Percentiles rank a stretch among this genome's conserved stretches.
phyloP scores from a whole-genome alignment of 2,329 filamentous ascomycete species.

The Macroventuria anomochaeta region DNA sequence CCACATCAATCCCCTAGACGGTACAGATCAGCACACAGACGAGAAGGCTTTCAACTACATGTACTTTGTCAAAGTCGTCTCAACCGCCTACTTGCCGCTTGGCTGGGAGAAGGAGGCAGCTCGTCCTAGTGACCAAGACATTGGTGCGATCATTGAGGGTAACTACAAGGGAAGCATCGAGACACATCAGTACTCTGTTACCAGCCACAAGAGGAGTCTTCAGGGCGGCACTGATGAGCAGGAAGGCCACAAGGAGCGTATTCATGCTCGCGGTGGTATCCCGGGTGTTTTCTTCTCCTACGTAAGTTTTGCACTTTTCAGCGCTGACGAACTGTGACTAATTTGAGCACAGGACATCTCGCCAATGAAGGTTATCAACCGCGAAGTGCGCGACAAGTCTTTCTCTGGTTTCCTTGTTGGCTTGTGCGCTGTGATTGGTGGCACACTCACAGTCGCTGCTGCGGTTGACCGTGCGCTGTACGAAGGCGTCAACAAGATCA shows the following conservation, averaged over 20 bases:
- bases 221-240: constrained; percentile 81
- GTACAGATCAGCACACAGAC: constrained; percentile 74
- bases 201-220: constrained; percentile 91
- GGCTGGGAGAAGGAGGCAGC: constrained; percentile 73
- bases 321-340: constrained; percentile 12
- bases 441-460: constrained; percentile 93
- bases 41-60: constrained; percentile 94
- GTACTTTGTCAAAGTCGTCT: constrained; percentile 99
- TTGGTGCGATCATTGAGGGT: constrained; percentile 47
- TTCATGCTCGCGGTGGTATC: constrained; percentile 90
- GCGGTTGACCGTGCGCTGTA: constrained; percentile 91
- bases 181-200: constrained; percentile 98
- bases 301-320: constrained; percentile 61
- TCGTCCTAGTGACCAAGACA: constrained; percentile 52
- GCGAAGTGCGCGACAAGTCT: constrained; percentile 85
- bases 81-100: constrained; percentile 90
- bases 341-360: constrained; percentile 82
- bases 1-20: constrained; percentile 90
- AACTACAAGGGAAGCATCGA: constrained; percentile 86
- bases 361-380: constrained; percentile 99
- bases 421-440: constrained; percentile 91
- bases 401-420: constrained; percentile 93
- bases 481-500: constrained; percentile 82
- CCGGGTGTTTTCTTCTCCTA: constrained; percentile 99
- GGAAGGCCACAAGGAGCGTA: constrained; percentile 88